A percentile compares a stretch with the other conserved stretches of the same genome.
phyloP scores from a whole-genome alignment of 2,329 filamentous ascomycete species.

The Westerdykella aurantiaca region DNA sequence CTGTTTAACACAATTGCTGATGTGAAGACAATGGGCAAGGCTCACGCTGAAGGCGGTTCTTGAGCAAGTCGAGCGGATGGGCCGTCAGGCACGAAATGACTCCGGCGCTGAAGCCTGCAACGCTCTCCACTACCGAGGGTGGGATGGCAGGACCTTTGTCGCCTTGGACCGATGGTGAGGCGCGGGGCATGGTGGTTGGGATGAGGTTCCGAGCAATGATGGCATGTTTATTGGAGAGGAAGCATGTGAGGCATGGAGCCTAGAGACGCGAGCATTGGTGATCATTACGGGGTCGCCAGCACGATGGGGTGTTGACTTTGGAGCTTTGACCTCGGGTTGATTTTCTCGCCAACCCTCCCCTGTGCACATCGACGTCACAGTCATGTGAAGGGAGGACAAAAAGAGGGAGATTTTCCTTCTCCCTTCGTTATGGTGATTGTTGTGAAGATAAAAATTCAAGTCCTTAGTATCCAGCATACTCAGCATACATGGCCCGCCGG shows the following conservation, averaged over 20 bases:
- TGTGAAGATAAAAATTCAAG: no score
- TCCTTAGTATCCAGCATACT: no score
- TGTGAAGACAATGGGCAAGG: constrained; percentile 2
- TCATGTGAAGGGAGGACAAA: background rate
- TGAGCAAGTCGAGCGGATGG: constrained; percentile 91
- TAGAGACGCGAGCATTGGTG: no score
- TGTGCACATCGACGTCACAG: background rate
- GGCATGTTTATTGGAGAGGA: background rate
- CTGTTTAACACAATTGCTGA: constrained; percentile 43
- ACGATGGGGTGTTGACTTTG: background rate
- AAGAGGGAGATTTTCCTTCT: no score
- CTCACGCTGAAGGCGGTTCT: constrained; percentile 87
- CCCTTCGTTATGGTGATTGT: no score
- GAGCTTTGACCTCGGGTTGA: background rate
- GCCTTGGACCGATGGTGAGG: constrained; percentile 45
- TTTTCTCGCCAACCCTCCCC: background rate
- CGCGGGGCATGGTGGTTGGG: constrained; percentile 41
- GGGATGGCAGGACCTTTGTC: constrained; percentile 37
- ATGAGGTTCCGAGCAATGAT: constrained; percentile 1
- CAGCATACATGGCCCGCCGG: no score
- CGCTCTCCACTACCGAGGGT: constrained; percentile 75
- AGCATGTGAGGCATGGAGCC: constrained; percentile 1
- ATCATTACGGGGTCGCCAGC: no score
- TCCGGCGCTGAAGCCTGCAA: constrained; percentile 86
- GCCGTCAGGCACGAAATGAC: constrained; percentile 78